Evolutionary conservation across 768 basidiomycete species (phyloP).

Genomic region (Podaxis pistillaris): DNA sequence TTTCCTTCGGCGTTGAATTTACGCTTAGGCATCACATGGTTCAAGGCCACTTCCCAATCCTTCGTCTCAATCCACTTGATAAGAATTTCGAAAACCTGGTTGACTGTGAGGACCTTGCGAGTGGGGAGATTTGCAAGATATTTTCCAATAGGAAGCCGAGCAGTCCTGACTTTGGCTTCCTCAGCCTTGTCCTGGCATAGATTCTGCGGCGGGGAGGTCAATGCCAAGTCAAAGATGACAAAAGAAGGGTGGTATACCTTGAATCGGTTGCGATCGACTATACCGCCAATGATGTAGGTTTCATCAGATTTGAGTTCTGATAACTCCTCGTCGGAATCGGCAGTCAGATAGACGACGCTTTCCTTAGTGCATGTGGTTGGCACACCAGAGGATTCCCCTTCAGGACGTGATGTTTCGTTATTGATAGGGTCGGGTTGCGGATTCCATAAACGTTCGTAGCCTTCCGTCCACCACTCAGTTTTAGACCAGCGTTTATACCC

Average conservation of each 20-base stretch:
- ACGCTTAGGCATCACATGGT: constrained; percentile 87
- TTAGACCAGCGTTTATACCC: constrained; percentile 78
- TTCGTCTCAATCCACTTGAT: constrained; percentile 83
- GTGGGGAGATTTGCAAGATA: constrained; percentile 83
- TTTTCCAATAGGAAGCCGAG: constrained; percentile 91
- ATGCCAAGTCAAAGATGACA: constrained; percentile 3
- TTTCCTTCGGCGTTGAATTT: constrained; percentile 67
- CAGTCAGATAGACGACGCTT: constrained; percentile 87
- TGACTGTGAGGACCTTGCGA: constrained; percentile 95
- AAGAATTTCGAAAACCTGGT: constrained; percentile 94
- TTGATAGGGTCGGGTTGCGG: constrained; percentile 12
- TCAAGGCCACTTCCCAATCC: constrained; percentile 85
- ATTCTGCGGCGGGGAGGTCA: constrained; percentile 47
- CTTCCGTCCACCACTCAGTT: constrained; percentile 81
- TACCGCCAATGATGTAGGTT: constrained; percentile 93
- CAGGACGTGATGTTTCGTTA: constrained; percentile 8
- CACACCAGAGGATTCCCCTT: constrained; percentile 17
- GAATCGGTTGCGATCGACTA: constrained; percentile 95
- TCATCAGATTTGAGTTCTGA: constrained; percentile 79
- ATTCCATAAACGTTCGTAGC: constrained; percentile 70
- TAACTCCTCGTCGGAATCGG: constrained; percentile 87
- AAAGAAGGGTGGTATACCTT: constrained; percentile 49
- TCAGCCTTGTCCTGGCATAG: constrained; percentile 87
- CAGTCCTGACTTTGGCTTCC: constrained; percentile 71
- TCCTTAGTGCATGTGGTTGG: constrained; percentile 31